These are phyloP conservation scores for Trichosporon sp. DNA, from an alignment of 1,284 basidiomycete species.

Conservation along the genomic window DNA sequence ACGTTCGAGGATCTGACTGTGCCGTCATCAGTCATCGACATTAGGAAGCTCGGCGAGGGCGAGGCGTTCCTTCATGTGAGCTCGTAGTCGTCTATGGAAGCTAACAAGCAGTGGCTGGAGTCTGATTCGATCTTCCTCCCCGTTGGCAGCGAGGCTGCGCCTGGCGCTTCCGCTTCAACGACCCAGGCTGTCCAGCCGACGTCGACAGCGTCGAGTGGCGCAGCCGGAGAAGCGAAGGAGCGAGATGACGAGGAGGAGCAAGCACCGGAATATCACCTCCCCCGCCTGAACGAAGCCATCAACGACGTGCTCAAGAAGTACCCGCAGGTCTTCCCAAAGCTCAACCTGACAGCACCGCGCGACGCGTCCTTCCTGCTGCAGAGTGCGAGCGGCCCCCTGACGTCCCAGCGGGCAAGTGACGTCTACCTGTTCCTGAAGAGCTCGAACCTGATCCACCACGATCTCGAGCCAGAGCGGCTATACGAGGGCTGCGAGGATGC, in stretches of 20 bases:
- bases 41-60: constrained; percentile 75
- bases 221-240: not conserved
- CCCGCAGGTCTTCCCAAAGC: constrained; percentile 81
- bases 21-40: constrained; percentile 70
- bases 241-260: not conserved
- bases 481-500: constrained; percentile 39
- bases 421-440: constrained; percentile 90
- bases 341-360: constrained; percentile 88
- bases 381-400: constrained; percentile 68
- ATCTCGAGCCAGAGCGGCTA: constrained; percentile 55
- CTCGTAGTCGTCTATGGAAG: constrained; percentile 15
- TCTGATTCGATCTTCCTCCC: constrained; percentile 50
- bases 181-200: not conserved
- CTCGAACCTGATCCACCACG: constrained; percentile 82
- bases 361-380: constrained; percentile 87
- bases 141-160: constrained; percentile 48
- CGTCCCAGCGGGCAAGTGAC: constrained; percentile 80
- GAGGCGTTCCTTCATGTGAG: constrained; percentile 69
- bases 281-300: constrained; percentile 70
- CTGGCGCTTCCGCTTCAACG: not conserved
- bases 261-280: constrained; percentile 52
- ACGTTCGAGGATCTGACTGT: constrained; percentile 64
- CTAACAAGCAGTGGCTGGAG: constrained; percentile 26
- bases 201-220: not conserved
- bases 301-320: constrained; percentile 63